These are phyloP conservation scores for Aspergillus mulundensis DNA, from an alignment of 495 filamentous ascomycete species.

Conservation along the genomic window DNA sequence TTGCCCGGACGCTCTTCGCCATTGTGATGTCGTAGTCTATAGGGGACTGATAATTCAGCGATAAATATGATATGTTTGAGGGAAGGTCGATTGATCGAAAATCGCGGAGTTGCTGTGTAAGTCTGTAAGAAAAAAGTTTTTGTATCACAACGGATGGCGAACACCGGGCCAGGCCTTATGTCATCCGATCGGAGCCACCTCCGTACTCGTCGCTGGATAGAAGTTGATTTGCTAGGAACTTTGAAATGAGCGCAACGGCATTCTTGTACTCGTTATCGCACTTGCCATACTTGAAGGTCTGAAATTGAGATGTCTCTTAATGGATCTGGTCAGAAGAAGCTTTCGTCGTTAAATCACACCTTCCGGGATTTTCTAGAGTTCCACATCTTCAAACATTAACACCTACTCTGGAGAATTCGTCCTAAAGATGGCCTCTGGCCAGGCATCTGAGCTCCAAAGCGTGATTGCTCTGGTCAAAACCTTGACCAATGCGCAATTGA, in stretches of 20 bases:
- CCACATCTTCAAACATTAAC: neutral
- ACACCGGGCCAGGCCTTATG: constrained; percentile 28
- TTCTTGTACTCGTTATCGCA: neutral
- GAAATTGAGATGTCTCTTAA: constrained; percentile 24
- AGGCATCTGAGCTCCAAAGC: constrained; percentile 32
- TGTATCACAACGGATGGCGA: too few species aligned
- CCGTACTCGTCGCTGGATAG: constrained; percentile 12
- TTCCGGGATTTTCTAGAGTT: constrained; percentile 12
- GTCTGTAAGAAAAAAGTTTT: constrained; percentile 3
- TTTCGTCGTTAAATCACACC: constrained; percentile 10
- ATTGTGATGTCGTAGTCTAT: too few species aligned
- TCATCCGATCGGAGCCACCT: constrained; percentile 34
- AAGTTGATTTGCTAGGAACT: neutral
- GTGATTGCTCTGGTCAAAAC: constrained; percentile 50
- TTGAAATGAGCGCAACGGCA: neutral
- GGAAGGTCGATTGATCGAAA: too few species aligned
- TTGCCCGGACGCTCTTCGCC: constrained; percentile 79
- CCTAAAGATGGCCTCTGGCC: constrained; percentile 44
- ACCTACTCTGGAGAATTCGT: neutral
- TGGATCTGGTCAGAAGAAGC: constrained; percentile 12
- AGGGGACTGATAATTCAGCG: too few species aligned
- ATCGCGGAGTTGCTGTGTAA: too few species aligned
- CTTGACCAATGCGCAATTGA: constrained; percentile 68
- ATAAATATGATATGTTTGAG: too few species aligned
- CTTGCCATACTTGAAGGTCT: neutral